These are phyloP conservation scores for Akebia trifoliata DNA, from an alignment of 164 flowering plant species.

Conservation along the genomic window DNA sequence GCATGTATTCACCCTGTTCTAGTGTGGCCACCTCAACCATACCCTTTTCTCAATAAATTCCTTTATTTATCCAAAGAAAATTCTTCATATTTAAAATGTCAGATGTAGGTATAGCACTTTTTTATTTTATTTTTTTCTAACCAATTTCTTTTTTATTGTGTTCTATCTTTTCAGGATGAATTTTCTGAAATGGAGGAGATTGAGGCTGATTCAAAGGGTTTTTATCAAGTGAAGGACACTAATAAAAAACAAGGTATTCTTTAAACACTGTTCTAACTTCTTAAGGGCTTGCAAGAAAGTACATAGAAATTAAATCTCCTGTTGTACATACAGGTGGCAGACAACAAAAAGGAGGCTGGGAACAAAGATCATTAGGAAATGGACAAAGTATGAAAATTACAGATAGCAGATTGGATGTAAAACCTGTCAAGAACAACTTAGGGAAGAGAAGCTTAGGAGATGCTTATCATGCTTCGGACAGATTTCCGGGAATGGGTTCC, in stretches of 20 bases:
- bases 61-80: no score
- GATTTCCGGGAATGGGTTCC: conserved; percentile 18
- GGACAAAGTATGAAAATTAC: conserved; percentile 8
- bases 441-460: conserved; percentile 19
- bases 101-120: neutral
- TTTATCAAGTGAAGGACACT: conserved; percentile 24
- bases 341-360: conserved; percentile 1
- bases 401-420: conserved; percentile 13
- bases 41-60: no score
- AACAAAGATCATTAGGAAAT: conserved; percentile 4
- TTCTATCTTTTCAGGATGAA: conserved; percentile 40
- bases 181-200: conserved; percentile 36
- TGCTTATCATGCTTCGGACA: conserved; percentile 11
- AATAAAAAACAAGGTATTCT: conserved; percentile 29
- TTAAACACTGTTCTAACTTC: neutral
- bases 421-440: conserved; percentile 14
- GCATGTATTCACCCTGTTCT: no score
- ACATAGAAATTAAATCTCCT: neutral
- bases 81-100: no score
- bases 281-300: neutral
- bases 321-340: conserved; percentile 17
- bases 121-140: neutral
- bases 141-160: neutral
- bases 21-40: no score
- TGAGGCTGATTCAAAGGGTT: conserved; percentile 27